Percentiles rank a stretch among this genome's conserved stretches.
Evolutionary conservation across 768 basidiomycete genomes (phyloP).

Genomic region (Amanita exitialis): DNA sequence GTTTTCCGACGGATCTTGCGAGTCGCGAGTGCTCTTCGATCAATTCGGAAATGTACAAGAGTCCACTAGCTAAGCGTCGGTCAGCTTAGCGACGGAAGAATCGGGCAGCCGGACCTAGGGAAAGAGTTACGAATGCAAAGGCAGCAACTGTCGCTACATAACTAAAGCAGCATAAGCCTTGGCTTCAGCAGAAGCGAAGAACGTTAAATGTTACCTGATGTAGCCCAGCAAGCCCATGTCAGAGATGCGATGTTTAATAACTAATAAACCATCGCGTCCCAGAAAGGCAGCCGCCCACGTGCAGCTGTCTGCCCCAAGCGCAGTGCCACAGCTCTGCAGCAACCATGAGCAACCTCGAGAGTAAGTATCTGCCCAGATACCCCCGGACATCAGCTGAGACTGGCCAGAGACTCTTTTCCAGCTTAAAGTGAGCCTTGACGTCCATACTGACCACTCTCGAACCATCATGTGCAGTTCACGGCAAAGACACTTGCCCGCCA

Average conservation of each 20-base stretch:
- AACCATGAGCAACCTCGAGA: conserved; percentile 80
- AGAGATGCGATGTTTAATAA: too few species aligned
- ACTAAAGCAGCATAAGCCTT: conserved; percentile 14
- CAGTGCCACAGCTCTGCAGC: conserved; percentile 9
- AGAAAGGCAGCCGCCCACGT: background rate
- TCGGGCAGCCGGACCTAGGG: conserved; percentile 51
- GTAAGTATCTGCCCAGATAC: conserved; percentile 36
- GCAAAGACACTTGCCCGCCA: conserved; percentile 92
- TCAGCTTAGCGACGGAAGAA: background rate
- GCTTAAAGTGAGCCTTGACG: conserved; percentile 61
- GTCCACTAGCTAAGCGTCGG: conserved; percentile 66
- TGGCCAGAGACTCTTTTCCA: conserved; percentile 90
- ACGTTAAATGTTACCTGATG: conserved; percentile 35
- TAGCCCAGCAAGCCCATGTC: conserved; percentile 49
- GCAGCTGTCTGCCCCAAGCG: conserved; percentile 5
- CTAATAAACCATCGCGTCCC: too few species aligned
- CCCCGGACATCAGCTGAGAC: conserved; percentile 18
- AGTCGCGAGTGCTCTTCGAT: conserved; percentile 87
- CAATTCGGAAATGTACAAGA: conserved; percentile 88
- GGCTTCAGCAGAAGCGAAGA: conserved; percentile 5
- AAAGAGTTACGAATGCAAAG: conserved; percentile 86
- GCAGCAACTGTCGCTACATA: conserved; percentile 71
- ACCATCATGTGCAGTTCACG: conserved; percentile 67
- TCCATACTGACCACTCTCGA: conserved; percentile 6
- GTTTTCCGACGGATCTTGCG: conserved; percentile 76